Evolutionary conservation across 352 stramenopile genomes (phyloP).

Genomic region (Globisporangium spiculum): DNA sequence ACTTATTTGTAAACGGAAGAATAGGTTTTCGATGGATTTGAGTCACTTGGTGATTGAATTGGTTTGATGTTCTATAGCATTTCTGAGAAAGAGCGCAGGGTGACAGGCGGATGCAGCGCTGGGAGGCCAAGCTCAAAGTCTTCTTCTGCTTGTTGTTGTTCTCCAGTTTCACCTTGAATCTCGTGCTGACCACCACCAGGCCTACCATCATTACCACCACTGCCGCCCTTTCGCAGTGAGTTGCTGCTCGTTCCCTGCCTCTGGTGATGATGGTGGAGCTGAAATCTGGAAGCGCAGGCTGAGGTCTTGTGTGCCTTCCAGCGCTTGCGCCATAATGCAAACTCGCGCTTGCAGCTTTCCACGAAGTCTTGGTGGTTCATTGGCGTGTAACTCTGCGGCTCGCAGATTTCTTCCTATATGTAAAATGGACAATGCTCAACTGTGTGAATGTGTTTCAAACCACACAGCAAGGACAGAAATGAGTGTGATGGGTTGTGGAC

Average conservation of each 20-base stretch:
- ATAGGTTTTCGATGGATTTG: constrained; percentile 7
- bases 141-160: not conserved
- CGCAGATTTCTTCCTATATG: constrained; percentile 30
- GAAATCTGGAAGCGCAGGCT: constrained; percentile 34
- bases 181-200: not conserved
- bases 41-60: not conserved
- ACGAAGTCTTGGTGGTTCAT: constrained; percentile 51
- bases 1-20: constrained; percentile 17
- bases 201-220: not conserved
- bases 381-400: constrained; percentile 34
- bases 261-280: constrained; percentile 19
- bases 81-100: constrained; percentile 16
- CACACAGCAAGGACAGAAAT: not conserved
- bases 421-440: not conserved
- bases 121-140: not conserved
- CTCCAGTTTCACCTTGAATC: not conserved
- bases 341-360: constrained; percentile 44
- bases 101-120: not conserved
- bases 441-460: not conserved
- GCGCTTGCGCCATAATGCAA: constrained; percentile 38
- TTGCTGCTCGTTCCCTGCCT: not conserved
- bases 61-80: not conserved
- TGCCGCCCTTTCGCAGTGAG: not conserved
- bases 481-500: not conserved
- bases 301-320: constrained; percentile 53